Evolutionary conservation across 768 basidiomycete genomes (phyloP), one percentile per base, ranked within the genome.

Genomic region (Austroboletus eburneus): DNA sequence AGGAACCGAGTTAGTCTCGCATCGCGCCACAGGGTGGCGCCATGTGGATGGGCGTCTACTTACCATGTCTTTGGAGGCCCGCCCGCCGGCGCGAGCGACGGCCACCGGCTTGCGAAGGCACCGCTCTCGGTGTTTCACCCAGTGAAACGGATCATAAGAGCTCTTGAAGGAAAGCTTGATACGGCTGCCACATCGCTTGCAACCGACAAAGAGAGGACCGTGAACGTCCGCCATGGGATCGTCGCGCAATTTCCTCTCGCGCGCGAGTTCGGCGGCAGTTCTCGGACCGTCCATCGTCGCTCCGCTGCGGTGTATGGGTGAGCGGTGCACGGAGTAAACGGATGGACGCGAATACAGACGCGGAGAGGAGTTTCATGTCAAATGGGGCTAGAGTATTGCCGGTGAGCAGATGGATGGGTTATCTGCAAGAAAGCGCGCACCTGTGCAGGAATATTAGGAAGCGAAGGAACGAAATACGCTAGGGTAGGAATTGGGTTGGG

Each of bases 141-240:
- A 87, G 62, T 87, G 84, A 56, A 76, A 77, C 24, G 74, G 72
- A 55, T 87, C 85, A 54, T 75, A 87, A 18, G 71, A 70, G 62
- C 80, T 83, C 65, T 85, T 86, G 25, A 71, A 63, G 14, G 83
- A 85, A 22, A 87, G 76, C 60, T 83, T 83, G 64, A 87, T 85
- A 13, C 68, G 65, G 23, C 57, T 65, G 30, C 72, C 69, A 62
- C 85, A 87, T 43, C 72, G 72, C 50, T 66, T 69, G 66, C 83
- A 85, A 45, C 70, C 68, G 42, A 82, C 78, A 43, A 70, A 70
- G 22, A 72, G 68, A 5, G 78, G 77, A 17, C 70, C 70, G 39
- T 78, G 65, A 14, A 83, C 72, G 20, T 70, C 68, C 23, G 71
- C 79, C 62, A 79, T 72, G 18, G 76, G 70, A 58, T 83, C 81